These are phyloP conservation scores for Chimonanthus salicifolius DNA, from an alignment of 164 flowering plant species.

Conservation along the genomic window DNA sequence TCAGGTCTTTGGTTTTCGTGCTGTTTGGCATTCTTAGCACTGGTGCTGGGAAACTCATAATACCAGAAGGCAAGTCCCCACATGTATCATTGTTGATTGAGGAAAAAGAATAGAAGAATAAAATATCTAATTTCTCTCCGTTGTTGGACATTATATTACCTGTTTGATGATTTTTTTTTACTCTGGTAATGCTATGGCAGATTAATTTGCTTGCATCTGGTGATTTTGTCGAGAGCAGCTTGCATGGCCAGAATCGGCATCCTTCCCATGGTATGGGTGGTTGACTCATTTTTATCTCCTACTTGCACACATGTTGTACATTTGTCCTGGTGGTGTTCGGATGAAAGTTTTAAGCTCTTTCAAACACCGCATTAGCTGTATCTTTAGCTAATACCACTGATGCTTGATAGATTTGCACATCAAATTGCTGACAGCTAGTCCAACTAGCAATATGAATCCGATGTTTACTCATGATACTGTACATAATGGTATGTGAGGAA, in stretches of 20 bases:
- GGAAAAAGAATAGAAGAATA: too few relatives aligned
- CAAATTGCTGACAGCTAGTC: not conserved
- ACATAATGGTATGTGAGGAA: not conserved
- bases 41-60: too few relatives aligned
- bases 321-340: not conserved
- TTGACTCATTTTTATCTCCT: conserved; percentile 15
- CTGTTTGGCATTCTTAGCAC: too few relatives aligned
- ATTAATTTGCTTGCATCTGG: conserved; percentile 54
- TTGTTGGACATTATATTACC: not conserved
- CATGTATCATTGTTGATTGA: too few relatives aligned
- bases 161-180: not conserved
- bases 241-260: conserved; percentile 11
- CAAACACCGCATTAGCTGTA: not conserved
- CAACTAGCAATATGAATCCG: not conserved
- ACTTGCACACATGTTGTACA: not conserved
- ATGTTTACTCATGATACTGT: not conserved
- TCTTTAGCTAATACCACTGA: not conserved
- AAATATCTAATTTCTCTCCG: too few relatives aligned
- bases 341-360: not conserved
- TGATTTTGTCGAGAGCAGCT: conserved; percentile 15
- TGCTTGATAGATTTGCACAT: not conserved
- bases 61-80: too few relatives aligned
- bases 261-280: conserved; percentile 45
- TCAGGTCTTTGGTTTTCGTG: too few relatives aligned
- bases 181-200: conserved; percentile 22